Base-by-base conservation (phyloP, 148 eudicot genomes). In the Linanthus parryae region DNA sequence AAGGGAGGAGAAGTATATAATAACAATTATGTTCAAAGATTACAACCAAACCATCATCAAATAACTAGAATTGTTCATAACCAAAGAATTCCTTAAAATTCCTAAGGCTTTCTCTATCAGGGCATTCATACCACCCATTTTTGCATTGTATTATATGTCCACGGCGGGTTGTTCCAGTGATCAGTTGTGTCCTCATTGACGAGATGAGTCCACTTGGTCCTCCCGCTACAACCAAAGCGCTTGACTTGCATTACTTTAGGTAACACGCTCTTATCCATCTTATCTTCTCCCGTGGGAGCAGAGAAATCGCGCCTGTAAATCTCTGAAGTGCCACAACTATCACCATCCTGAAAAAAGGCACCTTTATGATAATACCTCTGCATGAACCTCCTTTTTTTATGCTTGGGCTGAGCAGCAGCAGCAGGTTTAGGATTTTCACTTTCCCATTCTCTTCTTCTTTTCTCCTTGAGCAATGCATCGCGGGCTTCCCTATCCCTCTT, bases 201-300 rank as follows among this genome's bases (percentile, higher is more conserved):
- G 66, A 88, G 96, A 56, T 88, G 96, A 51, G 94, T 88, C 96
- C 96, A 84, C 58, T 88, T 88, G 0, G 96, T 84, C 65, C 96
- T 70, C 28, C 96, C 96, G 73, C 96, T 84, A 52, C 94, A 78
- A 9, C 96, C 96, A 68, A 84, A 88, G 60, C 84, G n/a, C n/a
- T n/a, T n/a, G n/a, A n/a, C n/a, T n/a, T n/a, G n/a, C n/a, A n/a
- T n/a, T n/a, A n/a, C n/a, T n/a, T n/a, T n/a, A n/a, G n/a, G n/a
- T n/a, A n/a, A n/a, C n/a, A n/a, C n/a, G n/a, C n/a, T n/a, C n/a
- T n/a, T n/a, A n/a, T n/a, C n/a, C n/a, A n/a, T n/a, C n/a, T n/a
- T n/a, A n/a, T n/a, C n/a, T n/a, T n/a, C n/a, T n/a, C n/a, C n/a
- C n/a, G n/a, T n/a, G n/a, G n/a, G n/a, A n/a, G n/a, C n/a, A n/a